Conservation (phyloP, 2,329 filamentous ascomycete species). For the Lasiodiplodia theobromae region DNA sequence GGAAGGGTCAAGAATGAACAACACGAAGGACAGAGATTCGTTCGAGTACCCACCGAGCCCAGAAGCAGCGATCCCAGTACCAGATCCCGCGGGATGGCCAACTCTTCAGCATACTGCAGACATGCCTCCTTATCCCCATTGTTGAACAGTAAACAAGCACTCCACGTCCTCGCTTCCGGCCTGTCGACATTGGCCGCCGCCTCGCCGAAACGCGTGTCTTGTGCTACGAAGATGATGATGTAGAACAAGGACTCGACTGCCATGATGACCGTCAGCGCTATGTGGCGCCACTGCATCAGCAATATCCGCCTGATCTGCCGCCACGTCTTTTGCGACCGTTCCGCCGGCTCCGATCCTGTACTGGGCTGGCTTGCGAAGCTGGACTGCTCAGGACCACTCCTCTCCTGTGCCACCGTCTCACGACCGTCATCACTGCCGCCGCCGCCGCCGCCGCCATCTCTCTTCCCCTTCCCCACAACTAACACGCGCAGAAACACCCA, state of each 20-base stretch:
- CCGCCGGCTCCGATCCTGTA: not conserved
- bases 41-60: slow-evolving; percentile 37
- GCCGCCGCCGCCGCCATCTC: not conserved
- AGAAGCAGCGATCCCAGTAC: slow-evolving; percentile 38
- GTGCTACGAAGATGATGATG: slow-evolving; percentile 41
- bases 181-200: slow-evolving; percentile 36
- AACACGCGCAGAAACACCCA: slow-evolving; percentile 43
- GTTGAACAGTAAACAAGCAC: slow-evolving; percentile 36
- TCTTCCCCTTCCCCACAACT: slow-evolving; percentile 3
- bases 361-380: slow-evolving; percentile 1
- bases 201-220: slow-evolving; percentile 37
- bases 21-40: not conserved
- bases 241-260: slow-evolving; percentile 39
- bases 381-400: not conserved
- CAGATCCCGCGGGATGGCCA: slow-evolving; percentile 34
- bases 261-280: slow-evolving; percentile 39
- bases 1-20: not conserved
- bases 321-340: slow-evolving; percentile 34
- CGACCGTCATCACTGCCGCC: not conserved
- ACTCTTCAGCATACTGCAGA: slow-evolving; percentile 37
- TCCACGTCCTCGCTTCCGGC: slow-evolving; percentile 38
- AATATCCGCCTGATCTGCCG: slow-evolving; percentile 37
- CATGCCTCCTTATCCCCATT: slow-evolving; percentile 38
- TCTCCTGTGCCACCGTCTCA: not conserved
- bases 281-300: slow-evolving; percentile 41